phyloP scores from a whole-genome alignment of 176 grass and related monocot genomes.

The Carex parvula region DNA sequence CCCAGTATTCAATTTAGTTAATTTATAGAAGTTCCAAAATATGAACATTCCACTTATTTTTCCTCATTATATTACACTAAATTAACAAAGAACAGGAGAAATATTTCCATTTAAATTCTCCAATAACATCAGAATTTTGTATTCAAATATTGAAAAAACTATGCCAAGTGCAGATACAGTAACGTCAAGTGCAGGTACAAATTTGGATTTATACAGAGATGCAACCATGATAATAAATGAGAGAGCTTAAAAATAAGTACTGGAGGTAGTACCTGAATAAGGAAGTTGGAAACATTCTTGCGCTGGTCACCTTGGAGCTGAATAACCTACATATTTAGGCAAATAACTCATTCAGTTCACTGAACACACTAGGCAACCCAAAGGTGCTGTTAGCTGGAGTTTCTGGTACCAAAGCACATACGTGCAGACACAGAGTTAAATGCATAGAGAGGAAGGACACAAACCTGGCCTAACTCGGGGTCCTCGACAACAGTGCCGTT shows the following conservation, averaged over 20 bases:
- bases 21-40: neutral
- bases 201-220: neutral
- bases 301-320: constrained; percentile 60
- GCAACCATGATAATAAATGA: neutral
- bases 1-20: neutral
- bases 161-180: neutral
- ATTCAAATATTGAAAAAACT: neutral
- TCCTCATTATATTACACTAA: neutral
- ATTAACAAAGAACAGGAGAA: neutral
- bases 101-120: neutral
- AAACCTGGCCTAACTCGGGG: constrained; percentile 43
- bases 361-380: neutral
- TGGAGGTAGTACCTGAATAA: constrained; percentile 36
- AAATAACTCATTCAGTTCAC: constrained; percentile 6
- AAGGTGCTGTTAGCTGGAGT: neutral
- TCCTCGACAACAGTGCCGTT: constrained; percentile 48
- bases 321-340: constrained; percentile 34
- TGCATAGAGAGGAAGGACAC: neutral
- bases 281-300: constrained; percentile 40
- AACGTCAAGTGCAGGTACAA: neutral
- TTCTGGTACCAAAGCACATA: neutral
- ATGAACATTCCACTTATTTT: neutral
- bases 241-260: neutral
- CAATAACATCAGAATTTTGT: constrained; percentile 11
- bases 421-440: neutral